Percentiles rank a stretch among this genome's conserved stretches.
phyloP scores from a whole-genome alignment of 768 basidiomycete species.

The Hydnum rufescens region DNA sequence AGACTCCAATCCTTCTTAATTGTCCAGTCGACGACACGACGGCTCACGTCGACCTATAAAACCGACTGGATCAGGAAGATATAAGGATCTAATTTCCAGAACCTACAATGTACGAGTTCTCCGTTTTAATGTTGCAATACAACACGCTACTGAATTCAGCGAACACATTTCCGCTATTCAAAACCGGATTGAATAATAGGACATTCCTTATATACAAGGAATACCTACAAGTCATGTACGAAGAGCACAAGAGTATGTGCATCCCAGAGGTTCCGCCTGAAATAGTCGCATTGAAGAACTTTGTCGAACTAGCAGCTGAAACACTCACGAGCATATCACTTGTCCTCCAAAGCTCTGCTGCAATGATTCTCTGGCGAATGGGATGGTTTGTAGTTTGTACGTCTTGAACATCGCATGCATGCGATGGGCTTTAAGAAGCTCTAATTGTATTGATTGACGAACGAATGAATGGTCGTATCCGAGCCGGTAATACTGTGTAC shows the following conservation, averaged over 20 bases:
- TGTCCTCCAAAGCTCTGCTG: conserved; percentile 62
- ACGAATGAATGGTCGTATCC: neutral
- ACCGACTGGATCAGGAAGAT: too few relatives aligned
- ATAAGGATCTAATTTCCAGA: too few relatives aligned
- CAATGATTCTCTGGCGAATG: conserved; percentile 44
- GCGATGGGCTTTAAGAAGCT: conserved; percentile 79
- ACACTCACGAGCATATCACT: conserved; percentile 70
- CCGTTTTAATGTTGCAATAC: conserved; percentile 52
- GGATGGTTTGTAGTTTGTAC: conserved; percentile 64
- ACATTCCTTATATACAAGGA: neutral
- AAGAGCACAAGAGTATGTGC: conserved; percentile 67
- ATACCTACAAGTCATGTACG: conserved; percentile 81
- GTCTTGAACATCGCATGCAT: conserved; percentile 59
- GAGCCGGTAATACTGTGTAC: conserved; percentile 3
- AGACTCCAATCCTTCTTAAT: conserved; percentile 44
- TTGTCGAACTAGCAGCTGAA: neutral
- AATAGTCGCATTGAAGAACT: neutral
- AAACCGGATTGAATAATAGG: neutral
- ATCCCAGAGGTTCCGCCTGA: conserved; percentile 47
- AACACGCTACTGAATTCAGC: conserved; percentile 59
- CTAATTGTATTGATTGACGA: conserved; percentile 21
- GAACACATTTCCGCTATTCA: conserved; percentile 74
- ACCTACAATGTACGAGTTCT: conserved; percentile 67
- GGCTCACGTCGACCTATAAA: conserved; percentile 85
- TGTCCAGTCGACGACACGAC: conserved; percentile 61